These are phyloP conservation scores for Corynascus novoguineensis DNA, from an alignment of 495 filamentous ascomycete species.

Conservation along the genomic window DNA sequence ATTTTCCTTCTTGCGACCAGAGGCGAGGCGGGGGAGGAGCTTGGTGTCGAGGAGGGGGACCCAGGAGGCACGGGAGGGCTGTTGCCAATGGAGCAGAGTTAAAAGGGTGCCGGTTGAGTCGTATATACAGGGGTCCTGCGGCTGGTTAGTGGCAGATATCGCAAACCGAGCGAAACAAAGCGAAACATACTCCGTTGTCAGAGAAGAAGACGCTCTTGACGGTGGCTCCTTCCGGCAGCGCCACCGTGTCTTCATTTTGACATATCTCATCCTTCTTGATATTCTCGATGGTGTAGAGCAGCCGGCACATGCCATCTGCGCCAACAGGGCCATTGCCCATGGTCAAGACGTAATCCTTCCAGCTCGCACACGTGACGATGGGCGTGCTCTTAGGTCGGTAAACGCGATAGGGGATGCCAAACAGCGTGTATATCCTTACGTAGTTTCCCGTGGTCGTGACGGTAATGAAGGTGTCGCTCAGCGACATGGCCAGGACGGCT, in stretches of 20 bases:
- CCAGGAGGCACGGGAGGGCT: constrained; percentile 79
- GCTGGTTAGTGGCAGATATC: constrained; percentile 14
- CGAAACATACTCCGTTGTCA: constrained; percentile 63
- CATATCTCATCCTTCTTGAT: constrained; percentile 87
- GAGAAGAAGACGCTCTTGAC: constrained; percentile 86
- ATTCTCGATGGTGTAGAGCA: constrained; percentile 88
- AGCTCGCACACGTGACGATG: constrained; percentile 85
- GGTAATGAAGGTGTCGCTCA: constrained; percentile 85
- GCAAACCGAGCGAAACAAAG: not conserved
- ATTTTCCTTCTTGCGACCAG: constrained; percentile 76
- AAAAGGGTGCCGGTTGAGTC: constrained; percentile 83
- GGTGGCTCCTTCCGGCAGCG: constrained; percentile 63
- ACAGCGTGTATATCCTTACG: constrained; percentile 86
- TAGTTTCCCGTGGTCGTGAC: constrained; percentile 80
- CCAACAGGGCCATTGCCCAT: constrained; percentile 86
- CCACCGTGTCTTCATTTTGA: constrained; percentile 87
- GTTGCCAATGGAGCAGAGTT: constrained; percentile 85
- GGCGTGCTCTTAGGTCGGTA: constrained; percentile 86
- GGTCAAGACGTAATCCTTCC: constrained; percentile 88
- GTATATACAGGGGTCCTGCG: constrained; percentile 85
- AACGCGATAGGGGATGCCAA: constrained; percentile 79
- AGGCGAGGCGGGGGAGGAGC: constrained; percentile 70
- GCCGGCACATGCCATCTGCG: constrained; percentile 63
- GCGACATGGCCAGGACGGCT: constrained; percentile 75
- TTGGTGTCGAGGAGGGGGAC: constrained; percentile 86